These are phyloP conservation scores for Botrytis paeoniae DNA, from an alignment of 2,329 filamentous ascomycete genomes.

Conservation along the genomic window DNA sequence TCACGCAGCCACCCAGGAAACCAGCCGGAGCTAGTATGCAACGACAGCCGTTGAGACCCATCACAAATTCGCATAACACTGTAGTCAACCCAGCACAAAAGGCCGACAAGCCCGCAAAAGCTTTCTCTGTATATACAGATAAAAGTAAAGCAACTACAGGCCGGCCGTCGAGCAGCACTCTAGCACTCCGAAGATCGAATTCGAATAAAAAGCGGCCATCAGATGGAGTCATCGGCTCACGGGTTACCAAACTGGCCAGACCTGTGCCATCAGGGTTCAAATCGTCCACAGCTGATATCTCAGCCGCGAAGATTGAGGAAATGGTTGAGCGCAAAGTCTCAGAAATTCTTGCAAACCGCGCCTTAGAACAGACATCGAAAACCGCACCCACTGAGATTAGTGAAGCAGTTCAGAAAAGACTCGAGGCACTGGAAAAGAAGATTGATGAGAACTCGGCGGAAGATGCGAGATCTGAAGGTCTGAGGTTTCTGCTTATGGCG, in stretches of 20 bases:
- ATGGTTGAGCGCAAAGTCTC: slow-evolving; percentile 90
- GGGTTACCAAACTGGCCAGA: slow-evolving; percentile 50
- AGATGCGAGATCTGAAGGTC: slow-evolving; percentile 73
- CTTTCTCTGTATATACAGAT: slow-evolving; percentile 85
- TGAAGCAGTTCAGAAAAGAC: slow-evolving; percentile 73
- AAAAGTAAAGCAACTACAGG: slow-evolving; percentile 50
- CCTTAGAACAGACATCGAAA: slow-evolving; percentile 53
- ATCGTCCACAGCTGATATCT: slow-evolving; percentile 46
- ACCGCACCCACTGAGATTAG: slow-evolving; percentile 53
- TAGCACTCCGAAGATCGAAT: slow-evolving; percentile 38
- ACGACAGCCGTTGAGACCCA: slow-evolving; percentile 75
- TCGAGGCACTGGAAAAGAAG: slow-evolving; percentile 83
- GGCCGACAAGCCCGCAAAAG: slow-evolving; percentile 72
- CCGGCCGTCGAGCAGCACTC: slow-evolving; percentile 30
- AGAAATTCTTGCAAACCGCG: slow-evolving; percentile 79
- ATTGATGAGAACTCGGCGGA: slow-evolving; percentile 66
- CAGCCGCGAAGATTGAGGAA: slow-evolving; percentile 77
- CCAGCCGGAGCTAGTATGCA: slow-evolving; percentile 44
- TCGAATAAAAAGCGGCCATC: slow-evolving; percentile 38
- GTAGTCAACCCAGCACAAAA: slow-evolving; percentile 58
- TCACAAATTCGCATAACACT: slow-evolving; percentile 73
- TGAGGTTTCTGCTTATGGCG: slow-evolving; percentile 85
- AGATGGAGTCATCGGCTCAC: slow-evolving; percentile 35
- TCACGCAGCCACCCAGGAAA: slow-evolving; percentile 68
- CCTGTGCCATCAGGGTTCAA: slow-evolving; percentile 31